Base-by-base conservation (phyloP, 2,329 filamentous ascomycete genomes). In the Trichoderma guizhouense region DNA sequence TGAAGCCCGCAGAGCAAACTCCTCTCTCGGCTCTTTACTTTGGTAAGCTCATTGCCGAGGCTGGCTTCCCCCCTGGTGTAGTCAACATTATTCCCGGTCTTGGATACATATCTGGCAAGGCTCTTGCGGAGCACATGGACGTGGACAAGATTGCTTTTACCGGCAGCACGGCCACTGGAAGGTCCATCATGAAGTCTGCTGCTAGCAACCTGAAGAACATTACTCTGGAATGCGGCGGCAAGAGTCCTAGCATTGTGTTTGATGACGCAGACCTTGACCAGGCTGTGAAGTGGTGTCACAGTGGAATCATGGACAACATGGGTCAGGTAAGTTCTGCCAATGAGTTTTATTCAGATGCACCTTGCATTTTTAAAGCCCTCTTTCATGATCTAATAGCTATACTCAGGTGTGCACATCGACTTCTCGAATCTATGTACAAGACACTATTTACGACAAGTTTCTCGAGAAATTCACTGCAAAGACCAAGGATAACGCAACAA, bases 181-280 rank as follows among this genome's bases (percentile, higher is more conserved):
- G 57, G 28, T 36, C 55, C 14, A 92, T 93, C 82, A 91, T 94
- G 87, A 92, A 93, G 85, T 88, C 91, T 32, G 90, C 91, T 7
- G 91, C 91, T 72, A 91, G 89, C 75, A 93, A 93, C 86, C 81
- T 93, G 75, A 93, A 93, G 87, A 92, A 92, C 86, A 90, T 93
- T 58, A 93, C 90, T 24, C 86, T 93, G 51, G 91, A 93, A 83
- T 88, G 93, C 18, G 91, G 91, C 55, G 90, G 92, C 83, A 92
- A 93, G 64, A 69, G 53, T 14, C 70, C 70, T 14, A 69, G 65
- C 24, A 72, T 72, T 28, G 65, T 72, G 1, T 72, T 72, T 34
- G 58, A 69, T 1, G 70, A 72, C 18, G 70, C 70, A 15, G 60
- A 72, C 43, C 66, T 72, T 26, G 70, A 72, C 1, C 43, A 72